phyloP scores from a whole-genome alignment of 208 protist genomes.

The Naegleria lovaniensis region DNA sequence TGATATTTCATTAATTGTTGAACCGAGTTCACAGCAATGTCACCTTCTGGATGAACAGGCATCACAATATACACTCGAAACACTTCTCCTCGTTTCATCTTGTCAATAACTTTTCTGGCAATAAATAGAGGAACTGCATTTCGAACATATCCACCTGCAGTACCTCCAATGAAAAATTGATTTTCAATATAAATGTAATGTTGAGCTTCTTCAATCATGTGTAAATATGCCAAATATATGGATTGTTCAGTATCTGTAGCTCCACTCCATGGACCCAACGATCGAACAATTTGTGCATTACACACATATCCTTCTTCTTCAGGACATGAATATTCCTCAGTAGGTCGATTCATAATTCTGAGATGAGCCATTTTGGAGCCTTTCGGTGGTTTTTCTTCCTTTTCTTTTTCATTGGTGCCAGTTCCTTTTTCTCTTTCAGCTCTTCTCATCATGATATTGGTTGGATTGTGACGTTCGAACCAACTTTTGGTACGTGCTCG shows the following conservation, averaged over 20 bases:
- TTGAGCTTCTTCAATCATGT: conserved; percentile 27
- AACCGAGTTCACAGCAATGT: not conserved
- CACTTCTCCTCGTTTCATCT: conserved; percentile 30
- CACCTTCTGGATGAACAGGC: conserved; percentile 40
- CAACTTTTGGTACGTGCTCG: no score
- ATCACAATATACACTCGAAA: conserved; percentile 35
- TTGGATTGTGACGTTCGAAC: no score
- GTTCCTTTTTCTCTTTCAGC: no score
- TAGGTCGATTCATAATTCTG: no score
- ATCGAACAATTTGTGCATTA: not conserved
- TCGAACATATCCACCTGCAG: not conserved
- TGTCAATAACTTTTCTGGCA: not conserved
- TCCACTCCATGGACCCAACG: conserved; percentile 16
- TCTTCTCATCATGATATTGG: no score
- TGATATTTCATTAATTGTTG: conserved; percentile 45
- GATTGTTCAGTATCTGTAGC: not conserved
- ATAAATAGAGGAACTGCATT: not conserved
- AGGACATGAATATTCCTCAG: no score
- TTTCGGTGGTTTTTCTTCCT: no score
- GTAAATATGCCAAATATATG: conserved; percentile 30
- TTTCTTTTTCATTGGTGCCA: no score
- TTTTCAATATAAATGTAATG: conserved; percentile 40
- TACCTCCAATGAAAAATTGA: conserved; percentile 16
- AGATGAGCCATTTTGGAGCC: no score
- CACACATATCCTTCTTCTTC: not conserved